phyloP scores from a whole-genome alignment of 2,329 filamentous ascomycete genomes.

The Plenodomus biglobosus region DNA sequence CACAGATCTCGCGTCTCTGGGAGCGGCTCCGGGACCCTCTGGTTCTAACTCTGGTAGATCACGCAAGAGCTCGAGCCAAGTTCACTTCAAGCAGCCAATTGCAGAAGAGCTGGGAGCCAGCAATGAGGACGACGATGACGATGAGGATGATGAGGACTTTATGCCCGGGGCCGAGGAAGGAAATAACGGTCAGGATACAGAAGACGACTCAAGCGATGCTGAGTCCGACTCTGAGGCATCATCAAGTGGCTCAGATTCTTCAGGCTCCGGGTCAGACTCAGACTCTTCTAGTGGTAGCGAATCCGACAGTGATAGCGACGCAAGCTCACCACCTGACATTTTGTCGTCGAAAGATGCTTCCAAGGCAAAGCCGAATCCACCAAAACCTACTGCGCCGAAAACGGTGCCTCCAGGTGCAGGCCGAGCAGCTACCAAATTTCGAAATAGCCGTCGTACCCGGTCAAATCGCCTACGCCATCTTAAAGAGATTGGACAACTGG shows the following conservation, averaged over 20 bases:
- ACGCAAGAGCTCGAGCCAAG: constrained; percentile 14
- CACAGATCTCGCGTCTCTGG: too few species aligned
- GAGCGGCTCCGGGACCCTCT: background rate
- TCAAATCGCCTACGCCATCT: constrained; percentile 54
- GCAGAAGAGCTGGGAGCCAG: constrained; percentile 13
- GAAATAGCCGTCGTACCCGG: constrained; percentile 58
- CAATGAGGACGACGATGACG: constrained; percentile 27
- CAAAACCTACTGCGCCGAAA: background rate
- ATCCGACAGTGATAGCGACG: constrained; percentile 41
- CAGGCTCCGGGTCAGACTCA: constrained; percentile 13
- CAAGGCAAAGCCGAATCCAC: constrained; percentile 1
- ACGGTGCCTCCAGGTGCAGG: constrained; percentile 53
- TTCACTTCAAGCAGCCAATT: constrained; percentile 26
- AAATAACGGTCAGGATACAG: constrained; percentile 15
- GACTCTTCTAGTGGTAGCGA: constrained; percentile 38
- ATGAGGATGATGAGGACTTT: constrained; percentile 38
- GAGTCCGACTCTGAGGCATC: constrained; percentile 21
- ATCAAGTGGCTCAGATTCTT: constrained; percentile 29
- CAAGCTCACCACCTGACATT: constrained; percentile 29
- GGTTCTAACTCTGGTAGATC: background rate
- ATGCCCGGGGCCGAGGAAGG: constrained; percentile 20
- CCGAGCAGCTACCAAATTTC: constrained; percentile 52
- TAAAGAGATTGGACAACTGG: constrained; percentile 57
- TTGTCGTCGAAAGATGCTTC: constrained; percentile 21
- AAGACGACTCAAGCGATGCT: constrained; percentile 11